A percentile compares a stretch with the other conserved stretches of the same genome.
Conservation (phyloP, 139 green algal species). For the Protoeuglena noctilucae region DNA sequence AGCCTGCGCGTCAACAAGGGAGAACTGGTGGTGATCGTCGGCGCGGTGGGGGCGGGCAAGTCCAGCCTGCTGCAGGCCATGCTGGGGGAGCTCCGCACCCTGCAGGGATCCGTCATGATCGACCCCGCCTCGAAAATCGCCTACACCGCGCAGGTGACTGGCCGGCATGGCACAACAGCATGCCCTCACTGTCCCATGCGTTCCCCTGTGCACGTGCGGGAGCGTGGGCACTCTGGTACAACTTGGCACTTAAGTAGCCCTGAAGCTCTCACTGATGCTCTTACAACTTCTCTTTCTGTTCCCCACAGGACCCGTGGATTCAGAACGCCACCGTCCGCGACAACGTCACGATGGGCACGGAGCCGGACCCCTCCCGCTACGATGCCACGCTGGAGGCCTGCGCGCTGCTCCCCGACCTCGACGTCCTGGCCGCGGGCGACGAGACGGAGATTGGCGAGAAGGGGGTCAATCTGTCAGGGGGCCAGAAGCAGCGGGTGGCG, state of each 20-base stretch:
- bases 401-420: conserved; percentile 16
- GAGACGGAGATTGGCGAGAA: conserved; percentile 87
- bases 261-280: too few relatives aligned
- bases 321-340: conserved; percentile 64
- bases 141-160: conserved; percentile 41
- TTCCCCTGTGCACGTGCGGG: too few relatives aligned
- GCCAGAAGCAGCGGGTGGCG: conserved; percentile 67
- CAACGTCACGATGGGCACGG: conserved; percentile 2
- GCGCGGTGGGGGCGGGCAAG: conserved; percentile 66
- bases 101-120: too few relatives aligned
- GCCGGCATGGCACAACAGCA: too few relatives aligned
- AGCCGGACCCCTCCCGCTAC: conserved; percentile 4
- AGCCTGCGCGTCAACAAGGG: conserved; percentile 37
- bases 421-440: conserved; percentile 49
- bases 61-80: conserved; percentile 48
- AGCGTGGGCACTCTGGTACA: too few relatives aligned
- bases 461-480: conserved; percentile 76
- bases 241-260: too few relatives aligned
- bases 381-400: conserved; percentile 10
- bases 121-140: conserved; percentile 38
- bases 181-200: too few relatives aligned
- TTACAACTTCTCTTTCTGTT: too few relatives aligned
- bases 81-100: conserved; percentile 25
- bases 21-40: conserved; percentile 53
- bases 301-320: conserved; percentile 75